Evolutionary conservation across 23 red algal species (phyloP).

Genomic region (Gracilaria domingensis): DNA sequence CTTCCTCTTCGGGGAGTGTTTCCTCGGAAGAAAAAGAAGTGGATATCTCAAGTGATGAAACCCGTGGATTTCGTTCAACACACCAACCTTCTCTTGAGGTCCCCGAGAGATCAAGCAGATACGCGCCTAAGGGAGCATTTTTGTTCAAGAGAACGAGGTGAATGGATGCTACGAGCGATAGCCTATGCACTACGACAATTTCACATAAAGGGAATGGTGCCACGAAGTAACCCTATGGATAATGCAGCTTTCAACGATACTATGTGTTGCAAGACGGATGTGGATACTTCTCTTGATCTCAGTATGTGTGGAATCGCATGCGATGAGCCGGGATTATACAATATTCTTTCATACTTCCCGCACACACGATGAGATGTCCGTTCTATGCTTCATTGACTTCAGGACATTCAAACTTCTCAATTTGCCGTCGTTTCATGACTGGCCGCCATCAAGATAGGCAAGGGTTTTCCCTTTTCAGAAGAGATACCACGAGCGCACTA

Average conservation of each 20-base stretch:
- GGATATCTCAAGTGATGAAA: conserved; percentile 31
- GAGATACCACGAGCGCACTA: background rate
- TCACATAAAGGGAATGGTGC: conserved; percentile 38
- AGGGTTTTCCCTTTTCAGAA: background rate
- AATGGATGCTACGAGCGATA: conserved; percentile 26
- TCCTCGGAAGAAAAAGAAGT: background rate
- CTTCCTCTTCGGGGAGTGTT: conserved; percentile 45
- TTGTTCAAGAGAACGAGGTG: conserved; percentile 37
- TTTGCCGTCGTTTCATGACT: background rate
- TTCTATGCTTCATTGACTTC: background rate
- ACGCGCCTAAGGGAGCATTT: background rate
- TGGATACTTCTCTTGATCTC: conserved; percentile 32
- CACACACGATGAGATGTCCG: conserved; percentile 19
- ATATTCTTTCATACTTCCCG: conserved; percentile 50
- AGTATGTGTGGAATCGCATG: conserved; percentile 22
- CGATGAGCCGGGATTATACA: conserved; percentile 41
- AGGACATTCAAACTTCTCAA: background rate
- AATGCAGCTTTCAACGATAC: conserved; percentile 47
- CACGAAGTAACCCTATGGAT: conserved; percentile 56
- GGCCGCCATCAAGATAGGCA: background rate
- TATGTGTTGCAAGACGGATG: conserved; percentile 38
- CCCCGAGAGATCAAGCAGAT: background rate
- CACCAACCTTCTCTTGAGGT: background rate
- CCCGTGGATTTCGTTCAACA: conserved; percentile 49
- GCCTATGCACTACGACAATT: conserved; percentile 42